Evolutionary conservation across 345 rosid genomes (phyloP).

Genomic region (Dimocarpus longan): DNA sequence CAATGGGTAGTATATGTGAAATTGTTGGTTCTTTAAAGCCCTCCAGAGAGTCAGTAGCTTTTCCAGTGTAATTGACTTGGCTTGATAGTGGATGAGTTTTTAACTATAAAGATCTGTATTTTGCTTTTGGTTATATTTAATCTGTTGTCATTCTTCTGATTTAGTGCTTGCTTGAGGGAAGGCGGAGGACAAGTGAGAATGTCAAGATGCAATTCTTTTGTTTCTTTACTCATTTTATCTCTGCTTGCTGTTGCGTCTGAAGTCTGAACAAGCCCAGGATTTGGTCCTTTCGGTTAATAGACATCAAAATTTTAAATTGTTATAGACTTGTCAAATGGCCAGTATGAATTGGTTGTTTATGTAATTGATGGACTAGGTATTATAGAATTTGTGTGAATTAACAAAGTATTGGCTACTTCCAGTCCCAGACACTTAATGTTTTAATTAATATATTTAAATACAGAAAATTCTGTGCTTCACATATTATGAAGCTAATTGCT

Average conservation of each 20-base stretch:
- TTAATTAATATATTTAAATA: too few relatives aligned
- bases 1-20: neutral
- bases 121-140: neutral
- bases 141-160: neutral
- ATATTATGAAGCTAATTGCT: neutral
- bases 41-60: neutral
- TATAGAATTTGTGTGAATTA: neutral
- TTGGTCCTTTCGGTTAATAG: neutral
- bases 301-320: neutral
- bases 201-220: neutral
- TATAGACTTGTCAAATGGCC: neutral
- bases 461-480: neutral
- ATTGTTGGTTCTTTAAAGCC: neutral
- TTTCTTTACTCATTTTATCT: neutral
- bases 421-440: neutral
- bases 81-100: neutral
- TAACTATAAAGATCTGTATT: neutral
- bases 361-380: neutral
- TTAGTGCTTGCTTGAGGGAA: neutral
- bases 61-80: conserved; percentile 5
- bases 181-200: neutral
- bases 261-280: neutral
- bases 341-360: neutral
- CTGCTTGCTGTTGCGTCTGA: neutral
- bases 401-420: neutral